Percentiles rank a stretch among this genome's conserved stretches.
Evolutionary conservation across 345 rosid species (phyloP).

Genomic region (Eucalyptus marginata): DNA sequence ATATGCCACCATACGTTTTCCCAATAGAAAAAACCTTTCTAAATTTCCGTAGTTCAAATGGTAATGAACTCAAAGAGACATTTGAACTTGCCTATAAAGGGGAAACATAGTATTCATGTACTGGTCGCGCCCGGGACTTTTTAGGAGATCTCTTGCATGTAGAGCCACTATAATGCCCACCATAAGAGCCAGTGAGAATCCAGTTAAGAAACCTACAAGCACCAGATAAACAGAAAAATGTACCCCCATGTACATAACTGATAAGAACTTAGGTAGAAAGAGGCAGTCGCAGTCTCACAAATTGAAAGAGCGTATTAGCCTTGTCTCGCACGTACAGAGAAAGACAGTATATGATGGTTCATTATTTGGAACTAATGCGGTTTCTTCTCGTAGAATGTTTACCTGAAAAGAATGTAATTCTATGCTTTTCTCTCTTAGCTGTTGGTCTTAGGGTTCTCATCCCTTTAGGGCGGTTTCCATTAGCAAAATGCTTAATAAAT

Average conservation of each 20-base stretch:
- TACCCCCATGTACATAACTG: neutral
- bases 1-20: too few relatives aligned
- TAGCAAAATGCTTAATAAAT: conserved; percentile 53
- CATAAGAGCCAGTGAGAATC: conserved; percentile 42
- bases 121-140: conserved; percentile 19
- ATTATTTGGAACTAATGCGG: neutral
- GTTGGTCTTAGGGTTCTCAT: conserved; percentile 55
- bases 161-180: conserved; percentile 40
- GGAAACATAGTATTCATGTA: conserved; percentile 61
- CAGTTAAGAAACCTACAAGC: conserved; percentile 48
- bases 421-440: conserved; percentile 47
- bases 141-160: conserved; percentile 29
- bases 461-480: conserved; percentile 41
- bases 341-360: neutral
- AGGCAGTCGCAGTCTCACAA: neutral
- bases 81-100: conserved; percentile 47
- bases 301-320: neutral
- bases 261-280: neutral
- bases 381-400: neutral
- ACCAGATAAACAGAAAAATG: neutral
- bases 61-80: neutral
- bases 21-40: neutral
- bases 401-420: conserved; percentile 56
- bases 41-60: neutral
- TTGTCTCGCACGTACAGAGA: neutral